phyloP scores from a whole-genome alignment of 257 asterid genomes.

The Przewalskia tangutica region DNA sequence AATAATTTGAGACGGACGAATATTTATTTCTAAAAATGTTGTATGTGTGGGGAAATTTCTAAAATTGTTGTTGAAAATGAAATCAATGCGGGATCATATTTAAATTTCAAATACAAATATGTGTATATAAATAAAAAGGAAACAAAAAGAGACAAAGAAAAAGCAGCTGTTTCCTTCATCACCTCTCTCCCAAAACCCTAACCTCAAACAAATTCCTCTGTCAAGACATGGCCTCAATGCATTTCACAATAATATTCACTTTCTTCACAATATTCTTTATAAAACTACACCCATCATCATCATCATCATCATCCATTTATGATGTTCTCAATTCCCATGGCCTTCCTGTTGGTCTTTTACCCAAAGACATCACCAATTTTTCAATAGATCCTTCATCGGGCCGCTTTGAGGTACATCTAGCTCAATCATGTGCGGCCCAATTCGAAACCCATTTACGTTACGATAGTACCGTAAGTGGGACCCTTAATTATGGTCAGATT shows the following conservation, averaged over 20 bases:
- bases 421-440: conserved; percentile 58
- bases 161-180: neutral
- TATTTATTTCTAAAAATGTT: too few relatives aligned
- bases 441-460: conserved; percentile 67
- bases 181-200: conserved; percentile 10
- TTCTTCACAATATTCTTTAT: conserved; percentile 1
- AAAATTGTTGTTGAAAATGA: neutral
- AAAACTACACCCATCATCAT: conserved; percentile 1
- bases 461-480: conserved; percentile 52
- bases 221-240: neutral
- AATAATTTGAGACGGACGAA: too few relatives aligned
- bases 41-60: neutral
- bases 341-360: conserved; percentile 72
- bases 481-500: conserved; percentile 36
- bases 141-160: neutral
- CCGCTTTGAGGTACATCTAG: conserved; percentile 40
- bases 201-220: conserved; percentile 13
- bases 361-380: conserved; percentile 49
- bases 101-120: neutral
- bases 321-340: conserved; percentile 44
- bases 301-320: conserved; percentile 16
- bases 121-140: neutral
- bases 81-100: neutral
- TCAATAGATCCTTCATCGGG: conserved; percentile 46
- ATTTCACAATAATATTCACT: neutral